Percentiles rank a stretch among this genome's conserved stretches.
phyloP scores from a whole-genome alignment of 495 filamentous ascomycete species.

The Lentithecium fluviatile region DNA sequence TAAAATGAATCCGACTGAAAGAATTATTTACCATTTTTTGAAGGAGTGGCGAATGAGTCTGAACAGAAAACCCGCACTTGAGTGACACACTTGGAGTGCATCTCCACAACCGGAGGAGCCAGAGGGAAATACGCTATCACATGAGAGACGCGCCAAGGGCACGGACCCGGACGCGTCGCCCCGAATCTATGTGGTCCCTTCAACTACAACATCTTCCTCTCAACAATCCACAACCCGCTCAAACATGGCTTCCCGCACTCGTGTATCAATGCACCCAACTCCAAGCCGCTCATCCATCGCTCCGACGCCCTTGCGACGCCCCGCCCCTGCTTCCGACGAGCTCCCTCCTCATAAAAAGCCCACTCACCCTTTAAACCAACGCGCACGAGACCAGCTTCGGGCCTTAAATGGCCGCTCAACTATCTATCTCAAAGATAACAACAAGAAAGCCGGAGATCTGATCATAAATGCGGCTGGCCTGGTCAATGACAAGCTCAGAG shows the following conservation, averaged over 20 bases:
- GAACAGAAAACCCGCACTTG: too few relatives aligned
- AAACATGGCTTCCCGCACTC: slow-evolving; percentile 3
- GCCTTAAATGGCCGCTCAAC: slow-evolving; percentile 12
- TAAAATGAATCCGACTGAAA: too few relatives aligned
- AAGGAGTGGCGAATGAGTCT: too few relatives aligned
- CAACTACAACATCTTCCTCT: neutral
- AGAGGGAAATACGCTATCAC: neutral
- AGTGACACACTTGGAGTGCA: too few relatives aligned
- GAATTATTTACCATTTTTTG: too few relatives aligned
- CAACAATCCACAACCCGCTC: neutral
- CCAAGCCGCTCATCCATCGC: slow-evolving; percentile 6
- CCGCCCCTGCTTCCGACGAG: neutral
- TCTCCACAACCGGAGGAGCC: too few relatives aligned
- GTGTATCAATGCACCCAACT: neutral
- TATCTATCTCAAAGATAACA: slow-evolving; percentile 26
- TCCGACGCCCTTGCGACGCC: neutral
- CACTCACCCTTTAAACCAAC: slow-evolving; percentile 36
- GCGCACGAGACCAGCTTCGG: slow-evolving; percentile 36
- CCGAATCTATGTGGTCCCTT: neutral
- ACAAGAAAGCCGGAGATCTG: slow-evolving; percentile 26
- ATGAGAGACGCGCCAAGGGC: neutral
- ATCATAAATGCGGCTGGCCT: slow-evolving; percentile 31
- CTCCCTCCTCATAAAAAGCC: slow-evolving; percentile 42
- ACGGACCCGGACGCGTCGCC: neutral
- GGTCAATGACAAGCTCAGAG: slow-evolving; percentile 40